phyloP scores from a whole-genome alignment of 2,329 filamentous ascomycete genomes.

The Hymenoscyphus fructigenus region DNA sequence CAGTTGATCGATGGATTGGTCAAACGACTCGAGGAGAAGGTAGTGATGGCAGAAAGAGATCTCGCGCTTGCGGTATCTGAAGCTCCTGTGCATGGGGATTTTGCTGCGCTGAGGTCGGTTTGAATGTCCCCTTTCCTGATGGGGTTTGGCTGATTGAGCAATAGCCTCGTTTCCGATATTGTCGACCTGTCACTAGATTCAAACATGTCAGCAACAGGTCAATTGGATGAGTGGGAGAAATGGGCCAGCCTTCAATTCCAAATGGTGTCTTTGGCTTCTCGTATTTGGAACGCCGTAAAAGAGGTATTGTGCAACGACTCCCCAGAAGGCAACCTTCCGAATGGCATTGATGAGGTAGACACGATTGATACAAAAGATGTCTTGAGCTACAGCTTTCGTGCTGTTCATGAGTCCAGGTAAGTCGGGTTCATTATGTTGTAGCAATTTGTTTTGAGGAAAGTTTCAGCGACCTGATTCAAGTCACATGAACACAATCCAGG shows the following conservation, averaged over 20 bases:
- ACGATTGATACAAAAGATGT: slow-evolving; percentile 83
- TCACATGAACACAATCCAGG: not conserved
- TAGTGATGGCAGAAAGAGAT: slow-evolving; percentile 61
- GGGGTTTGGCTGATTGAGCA: slow-evolving; percentile 8
- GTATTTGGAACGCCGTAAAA: slow-evolving; percentile 76
- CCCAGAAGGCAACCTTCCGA: slow-evolving; percentile 81
- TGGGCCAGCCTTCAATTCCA: slow-evolving; percentile 46
- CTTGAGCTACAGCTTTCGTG: slow-evolving; percentile 91
- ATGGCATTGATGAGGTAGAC: slow-evolving; percentile 70
- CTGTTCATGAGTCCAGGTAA: slow-evolving; percentile 90
- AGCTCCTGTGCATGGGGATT: slow-evolving; percentile 67
- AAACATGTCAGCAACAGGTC: slow-evolving; percentile 6
- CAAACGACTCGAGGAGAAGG: slow-evolving; percentile 61
- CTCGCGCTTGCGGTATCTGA: slow-evolving; percentile 65
- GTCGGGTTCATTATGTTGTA: slow-evolving; percentile 16
- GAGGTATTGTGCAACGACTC: slow-evolving; percentile 88
- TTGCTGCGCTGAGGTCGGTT: slow-evolving; percentile 63
- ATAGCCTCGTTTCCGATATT: slow-evolving; percentile 32
- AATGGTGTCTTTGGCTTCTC: slow-evolving; percentile 59
- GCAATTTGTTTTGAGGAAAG: no score
- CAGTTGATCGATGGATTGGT: slow-evolving; percentile 59
- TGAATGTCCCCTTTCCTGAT: not conserved
- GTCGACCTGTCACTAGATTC: slow-evolving; percentile 18
- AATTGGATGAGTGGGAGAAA: slow-evolving; percentile 4
- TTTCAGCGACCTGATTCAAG: not conserved